phyloP scores from a whole-genome alignment of 805 yeast species.

The Spathaspora hagerdaliae region DNA sequence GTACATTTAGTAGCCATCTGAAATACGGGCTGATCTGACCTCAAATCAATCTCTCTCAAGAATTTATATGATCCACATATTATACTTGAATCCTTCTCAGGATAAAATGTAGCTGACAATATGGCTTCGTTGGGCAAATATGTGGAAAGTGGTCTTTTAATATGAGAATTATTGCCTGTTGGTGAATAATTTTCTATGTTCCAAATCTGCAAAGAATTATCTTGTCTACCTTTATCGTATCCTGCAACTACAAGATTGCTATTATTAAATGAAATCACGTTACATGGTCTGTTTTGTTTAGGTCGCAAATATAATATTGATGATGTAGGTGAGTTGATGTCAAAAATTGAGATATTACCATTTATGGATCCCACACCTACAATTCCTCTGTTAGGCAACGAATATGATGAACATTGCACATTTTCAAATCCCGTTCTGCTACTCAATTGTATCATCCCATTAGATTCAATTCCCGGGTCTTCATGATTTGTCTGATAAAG shows the following conservation, averaged over 20 bases:
- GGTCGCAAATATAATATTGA: conserved; percentile 47
- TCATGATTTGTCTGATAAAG: conserved; percentile 51
- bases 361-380: conserved; percentile 72
- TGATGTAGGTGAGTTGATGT: conserved; percentile 41
- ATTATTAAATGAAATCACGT: conserved; percentile 62
- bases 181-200: conserved; percentile 60
- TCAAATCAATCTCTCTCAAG: conserved; percentile 71
- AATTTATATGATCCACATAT: conserved; percentile 75
- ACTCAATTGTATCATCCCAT: conserved; percentile 47
- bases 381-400: conserved; percentile 50
- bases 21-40: conserved; percentile 59
- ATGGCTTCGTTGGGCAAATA: conserved; percentile 74
- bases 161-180: conserved; percentile 44
- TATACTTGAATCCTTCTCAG: conserved; percentile 50
- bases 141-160: conserved; percentile 50
- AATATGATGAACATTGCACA: conserved; percentile 65
- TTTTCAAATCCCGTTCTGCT: conserved; percentile 63
- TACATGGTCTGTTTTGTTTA: conserved; percentile 70
- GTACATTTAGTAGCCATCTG: conserved; percentile 77
- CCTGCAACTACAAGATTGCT: conserved; percentile 71
- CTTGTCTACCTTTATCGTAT: conserved; percentile 72
- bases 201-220: conserved; percentile 76
- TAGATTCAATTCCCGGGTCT: conserved; percentile 46
- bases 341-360: conserved; percentile 63
- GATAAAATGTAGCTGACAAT: conserved; percentile 62